These are phyloP conservation scores for Hypoxylon sp. DNA, from an alignment of 2,329 filamentous ascomycete species.

Conservation along the genomic window DNA sequence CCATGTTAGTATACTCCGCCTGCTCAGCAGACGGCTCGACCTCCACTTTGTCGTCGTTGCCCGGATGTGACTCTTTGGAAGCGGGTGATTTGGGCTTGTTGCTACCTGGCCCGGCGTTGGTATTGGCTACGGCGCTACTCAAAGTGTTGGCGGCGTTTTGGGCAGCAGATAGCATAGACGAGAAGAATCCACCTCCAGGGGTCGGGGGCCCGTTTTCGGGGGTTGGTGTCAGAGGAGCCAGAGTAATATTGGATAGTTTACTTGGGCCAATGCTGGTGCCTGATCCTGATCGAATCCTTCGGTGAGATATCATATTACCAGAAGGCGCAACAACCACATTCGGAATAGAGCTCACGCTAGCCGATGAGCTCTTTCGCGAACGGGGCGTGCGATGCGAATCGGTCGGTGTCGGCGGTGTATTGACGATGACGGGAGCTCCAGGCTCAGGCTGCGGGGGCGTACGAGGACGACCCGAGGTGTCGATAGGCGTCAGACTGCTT, in stretches of 20 bases:
- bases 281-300: constrained; percentile 65
- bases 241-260: constrained; percentile 84
- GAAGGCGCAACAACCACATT: constrained; percentile 72
- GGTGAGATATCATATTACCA: constrained; percentile 79
- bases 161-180: constrained; percentile 89
- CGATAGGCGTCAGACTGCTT: constrained; percentile 43
- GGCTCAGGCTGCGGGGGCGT: constrained; percentile 62
- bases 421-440: constrained; percentile 68
- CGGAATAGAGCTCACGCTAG: constrained; percentile 50
- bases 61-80: constrained; percentile 50
- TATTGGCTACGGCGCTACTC: constrained; percentile 79
- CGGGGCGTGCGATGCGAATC: constrained; percentile 52
- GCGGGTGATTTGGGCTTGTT: constrained; percentile 56
- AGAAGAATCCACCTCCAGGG: constrained; percentile 84
- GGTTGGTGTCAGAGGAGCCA: constrained; percentile 79
- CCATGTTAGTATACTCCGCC: constrained; percentile 56
- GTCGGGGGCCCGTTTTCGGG: constrained; percentile 69
- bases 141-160: constrained; percentile 88
- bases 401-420: constrained; percentile 74
- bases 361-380: constrained; percentile 38
- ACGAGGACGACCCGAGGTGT: constrained; percentile 52
- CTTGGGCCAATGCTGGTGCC: constrained; percentile 73
- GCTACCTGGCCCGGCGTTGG: constrained; percentile 65
- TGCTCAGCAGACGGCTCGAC: constrained; percentile 59
- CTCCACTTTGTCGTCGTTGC: constrained; percentile 56